These are phyloP conservation scores for Penicillium sp. DNA, from an alignment of 2,329 filamentous ascomycete genomes.

Conservation along the genomic window DNA sequence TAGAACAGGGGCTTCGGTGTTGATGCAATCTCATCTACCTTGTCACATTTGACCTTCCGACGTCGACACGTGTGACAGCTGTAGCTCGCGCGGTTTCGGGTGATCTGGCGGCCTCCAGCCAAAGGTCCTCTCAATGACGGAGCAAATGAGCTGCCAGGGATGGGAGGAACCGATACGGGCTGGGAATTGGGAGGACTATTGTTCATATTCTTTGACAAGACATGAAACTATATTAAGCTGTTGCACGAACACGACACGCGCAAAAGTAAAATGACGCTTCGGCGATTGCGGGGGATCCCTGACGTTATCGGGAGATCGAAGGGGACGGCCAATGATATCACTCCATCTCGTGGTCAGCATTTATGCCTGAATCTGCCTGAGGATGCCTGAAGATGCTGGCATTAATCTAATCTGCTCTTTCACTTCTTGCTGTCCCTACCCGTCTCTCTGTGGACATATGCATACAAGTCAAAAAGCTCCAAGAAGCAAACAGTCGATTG, in stretches of 20 bases:
- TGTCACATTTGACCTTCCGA: constrained; percentile 49
- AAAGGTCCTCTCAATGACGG: constrained; percentile 15
- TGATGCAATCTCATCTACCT: constrained; percentile 21
- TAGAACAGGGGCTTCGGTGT: background rate
- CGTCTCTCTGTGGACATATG: too few species aligned
- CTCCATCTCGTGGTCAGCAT: background rate
- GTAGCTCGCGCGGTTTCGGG: constrained; percentile 47
- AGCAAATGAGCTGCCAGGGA: constrained; percentile 4
- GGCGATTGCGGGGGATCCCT: background rate
- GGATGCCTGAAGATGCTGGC: too few species aligned
- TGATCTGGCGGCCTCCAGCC: constrained; percentile 42
- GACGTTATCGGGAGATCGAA: constrained; percentile 1
- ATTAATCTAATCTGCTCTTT: too few species aligned
- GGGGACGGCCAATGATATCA: background rate
- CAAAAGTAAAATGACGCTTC: background rate
- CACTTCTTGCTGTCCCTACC: too few species aligned
- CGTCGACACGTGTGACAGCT: constrained; percentile 47
- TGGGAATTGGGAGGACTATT: constrained; percentile 7
- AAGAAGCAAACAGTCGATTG: too few species aligned
- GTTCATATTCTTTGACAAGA: constrained; percentile 12
- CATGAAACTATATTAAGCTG: background rate
- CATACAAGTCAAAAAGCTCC: too few species aligned
- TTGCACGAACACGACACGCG: background rate
- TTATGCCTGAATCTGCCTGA: background rate
- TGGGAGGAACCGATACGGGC: constrained; percentile 2